phyloP scores from a whole-genome alignment of 805 yeast species.

The Metschnikowia anglica region DNA sequence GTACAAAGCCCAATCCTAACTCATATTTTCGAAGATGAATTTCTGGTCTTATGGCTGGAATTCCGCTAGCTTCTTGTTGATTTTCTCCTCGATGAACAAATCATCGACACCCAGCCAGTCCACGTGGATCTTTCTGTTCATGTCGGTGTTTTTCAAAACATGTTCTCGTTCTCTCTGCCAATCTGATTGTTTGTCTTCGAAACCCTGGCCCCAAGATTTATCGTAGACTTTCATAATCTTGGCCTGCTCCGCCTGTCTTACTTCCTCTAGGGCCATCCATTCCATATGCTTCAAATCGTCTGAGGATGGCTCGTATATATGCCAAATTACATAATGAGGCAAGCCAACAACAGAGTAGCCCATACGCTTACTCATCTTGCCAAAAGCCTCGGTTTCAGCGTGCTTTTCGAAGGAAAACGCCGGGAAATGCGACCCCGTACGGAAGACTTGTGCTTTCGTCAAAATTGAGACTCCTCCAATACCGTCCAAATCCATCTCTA shows the following conservation, averaged over 20 bases:
- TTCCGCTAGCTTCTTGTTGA: slow-evolving; percentile 39
- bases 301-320: slow-evolving; percentile 84
- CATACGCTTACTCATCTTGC: slow-evolving; percentile 83
- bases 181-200: slow-evolving; percentile 66
- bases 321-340: slow-evolving; percentile 94
- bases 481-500: slow-evolving; percentile 91
- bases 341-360: slow-evolving; percentile 83
- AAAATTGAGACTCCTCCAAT: slow-evolving; percentile 96
- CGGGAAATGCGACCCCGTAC: slow-evolving; percentile 90
- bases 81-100: slow-evolving; percentile 30
- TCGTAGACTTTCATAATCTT: slow-evolving; percentile 64
- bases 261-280: slow-evolving; percentile 83
- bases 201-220: slow-evolving; percentile 74
- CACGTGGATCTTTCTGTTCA: slow-evolving; percentile 51
- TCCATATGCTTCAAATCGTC: slow-evolving; percentile 89
- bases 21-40: neutral
- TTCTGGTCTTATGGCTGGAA: slow-evolving; percentile 33
- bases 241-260: slow-evolving; percentile 59
- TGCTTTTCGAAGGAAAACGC: slow-evolving; percentile 95
- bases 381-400: slow-evolving; percentile 98
- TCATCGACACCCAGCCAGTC: slow-evolving; percentile 71
- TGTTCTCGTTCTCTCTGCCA: slow-evolving; percentile 73
- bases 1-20: neutral
- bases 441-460: slow-evolving; percentile 82
- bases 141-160: slow-evolving; percentile 76